Evolutionary conservation across 2,329 filamentous ascomycete genomes (phyloP).

Genomic region (Parastagonospora nodorum): DNA sequence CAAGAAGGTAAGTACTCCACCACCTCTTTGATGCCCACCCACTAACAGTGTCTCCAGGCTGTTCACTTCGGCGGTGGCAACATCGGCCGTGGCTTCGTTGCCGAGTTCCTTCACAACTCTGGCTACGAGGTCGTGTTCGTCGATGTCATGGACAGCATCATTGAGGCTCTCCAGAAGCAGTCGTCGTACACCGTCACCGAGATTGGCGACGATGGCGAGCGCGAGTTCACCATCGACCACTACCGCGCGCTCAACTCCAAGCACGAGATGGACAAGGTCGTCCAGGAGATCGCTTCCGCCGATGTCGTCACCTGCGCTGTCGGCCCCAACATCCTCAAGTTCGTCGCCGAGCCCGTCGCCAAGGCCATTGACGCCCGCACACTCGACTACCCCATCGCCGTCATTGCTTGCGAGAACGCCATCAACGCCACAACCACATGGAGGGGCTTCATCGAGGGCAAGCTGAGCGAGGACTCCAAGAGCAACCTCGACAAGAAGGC

Average conservation of each 20-base stretch:
- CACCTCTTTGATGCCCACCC: background rate
- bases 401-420: conserved; percentile 98
- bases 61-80: conserved; percentile 60
- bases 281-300: conserved; percentile 84
- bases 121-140: conserved; percentile 96
- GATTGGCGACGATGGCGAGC: conserved; percentile 82
- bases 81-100: conserved; percentile 57
- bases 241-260: conserved; percentile 97
- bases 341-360: conserved; percentile 93
- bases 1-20: conserved; percentile 45
- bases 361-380: conserved; percentile 85
- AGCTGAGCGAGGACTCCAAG: conserved; percentile 71
- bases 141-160: conserved; percentile 85
- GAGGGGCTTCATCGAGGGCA: conserved; percentile 75
- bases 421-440: conserved; percentile 93
- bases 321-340: conserved; percentile 93
- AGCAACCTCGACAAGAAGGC: conserved; percentile 74
- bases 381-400: conserved; percentile 70
- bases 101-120: conserved; percentile 82
- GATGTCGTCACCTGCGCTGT: conserved; percentile 96
- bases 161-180: conserved; percentile 75
- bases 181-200: conserved; percentile 90
- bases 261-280: conserved; percentile 76
- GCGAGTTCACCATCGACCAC: conserved; percentile 83
- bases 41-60: conserved; percentile 25